Conservation (phyloP, 2,329 filamentous ascomycete species). For the Coniochaeta ligniaria region DNA sequence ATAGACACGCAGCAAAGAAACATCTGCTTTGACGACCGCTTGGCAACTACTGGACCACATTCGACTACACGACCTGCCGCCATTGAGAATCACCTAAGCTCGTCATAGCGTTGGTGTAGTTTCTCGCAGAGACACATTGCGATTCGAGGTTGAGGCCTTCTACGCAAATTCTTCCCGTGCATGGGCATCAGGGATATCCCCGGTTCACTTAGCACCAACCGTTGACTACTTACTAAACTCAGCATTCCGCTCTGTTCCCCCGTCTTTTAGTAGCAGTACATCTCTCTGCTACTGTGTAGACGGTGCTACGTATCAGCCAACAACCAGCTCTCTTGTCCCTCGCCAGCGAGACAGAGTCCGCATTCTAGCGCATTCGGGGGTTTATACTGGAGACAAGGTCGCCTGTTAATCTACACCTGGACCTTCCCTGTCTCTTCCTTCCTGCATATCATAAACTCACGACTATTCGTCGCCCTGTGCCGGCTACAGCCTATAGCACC, state of each 20-base stretch:
- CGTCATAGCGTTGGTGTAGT: neutral
- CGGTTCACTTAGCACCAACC: conserved; percentile 7
- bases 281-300: neutral
- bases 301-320: neutral
- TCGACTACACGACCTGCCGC: neutral
- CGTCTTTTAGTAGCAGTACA: neutral
- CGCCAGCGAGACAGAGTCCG: neutral
- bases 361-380: neutral
- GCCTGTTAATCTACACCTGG: neutral
- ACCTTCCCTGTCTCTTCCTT: neutral
- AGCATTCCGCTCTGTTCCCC: neutral
- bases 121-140: neutral
- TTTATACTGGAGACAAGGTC: neutral
- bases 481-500: neutral
- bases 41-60: neutral
- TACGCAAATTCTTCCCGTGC: conserved; percentile 5
- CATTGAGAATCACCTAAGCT: neutral
- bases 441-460: neutral
- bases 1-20: neutral
- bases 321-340: neutral
- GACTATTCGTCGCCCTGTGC: neutral
- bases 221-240: neutral
- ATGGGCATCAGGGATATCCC: conserved; percentile 17
- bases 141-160: neutral
- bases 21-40: neutral